phyloP scores from a whole-genome alignment of 116 monocot species.

The Thalassia testudinum region DNA sequence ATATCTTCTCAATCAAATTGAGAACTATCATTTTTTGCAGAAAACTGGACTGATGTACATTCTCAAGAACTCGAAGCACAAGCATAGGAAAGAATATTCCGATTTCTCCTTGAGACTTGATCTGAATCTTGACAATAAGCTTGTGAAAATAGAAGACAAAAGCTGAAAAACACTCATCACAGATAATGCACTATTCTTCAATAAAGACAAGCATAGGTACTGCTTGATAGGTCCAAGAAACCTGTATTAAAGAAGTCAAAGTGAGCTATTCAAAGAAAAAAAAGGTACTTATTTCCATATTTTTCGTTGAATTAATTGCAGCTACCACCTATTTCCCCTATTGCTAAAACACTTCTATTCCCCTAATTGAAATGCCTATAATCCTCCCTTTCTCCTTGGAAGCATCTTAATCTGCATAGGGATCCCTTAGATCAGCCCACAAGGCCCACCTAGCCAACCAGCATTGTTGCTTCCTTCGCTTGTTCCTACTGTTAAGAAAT shows the following conservation, averaged over 20 bases:
- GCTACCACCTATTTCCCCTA: too few species aligned
- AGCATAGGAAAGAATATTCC: conserved; percentile 98
- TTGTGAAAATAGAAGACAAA: conserved; percentile 73
- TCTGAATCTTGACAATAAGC: conserved; percentile 65
- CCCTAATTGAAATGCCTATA: too few species aligned
- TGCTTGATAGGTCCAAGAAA: conserved; percentile 94
- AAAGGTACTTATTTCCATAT: too few species aligned
- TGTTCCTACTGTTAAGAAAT: too few species aligned
- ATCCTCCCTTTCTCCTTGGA: too few species aligned
- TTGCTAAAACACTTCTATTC: too few species aligned
- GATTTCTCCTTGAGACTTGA: conserved; percentile 84
- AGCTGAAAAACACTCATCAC: conserved; percentile 94
- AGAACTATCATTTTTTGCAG: conserved; percentile 92
- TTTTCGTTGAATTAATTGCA: too few species aligned
- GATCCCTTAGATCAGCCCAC: too few species aligned
- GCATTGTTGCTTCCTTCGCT: too few species aligned
- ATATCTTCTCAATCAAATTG: conserved; percentile 73
- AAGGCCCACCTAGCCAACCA: too few species aligned
- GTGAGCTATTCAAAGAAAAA: too few species aligned
- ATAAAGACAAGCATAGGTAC: conserved; percentile 86
- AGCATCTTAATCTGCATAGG: too few species aligned
- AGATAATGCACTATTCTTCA: conserved; percentile 94
- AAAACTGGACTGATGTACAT: conserved; percentile 95
- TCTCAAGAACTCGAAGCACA: conserved; percentile 80
- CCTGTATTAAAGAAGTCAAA: conserved; percentile 38